Percentiles rank a stretch among this genome's conserved stretches.
Conservation (phyloP, 2,329 filamentous ascomycete genomes). For the Didymellaceae sp. region DNA sequence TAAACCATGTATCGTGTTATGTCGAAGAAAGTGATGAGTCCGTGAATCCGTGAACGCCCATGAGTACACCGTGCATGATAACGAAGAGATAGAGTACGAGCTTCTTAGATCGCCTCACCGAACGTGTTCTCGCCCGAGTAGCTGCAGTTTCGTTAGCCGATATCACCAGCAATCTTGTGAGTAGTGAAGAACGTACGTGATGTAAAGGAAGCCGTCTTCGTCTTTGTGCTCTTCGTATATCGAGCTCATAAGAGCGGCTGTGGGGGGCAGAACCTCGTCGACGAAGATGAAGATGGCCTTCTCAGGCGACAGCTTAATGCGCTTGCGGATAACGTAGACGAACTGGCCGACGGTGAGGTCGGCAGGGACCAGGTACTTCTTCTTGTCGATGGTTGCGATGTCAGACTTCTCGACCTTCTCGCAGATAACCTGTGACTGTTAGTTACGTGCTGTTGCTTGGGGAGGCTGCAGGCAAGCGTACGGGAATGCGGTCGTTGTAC, state of each 20-base stretch:
- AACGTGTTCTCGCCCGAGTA: slow-evolving; percentile 99
- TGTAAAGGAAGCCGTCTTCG: slow-evolving; percentile 91
- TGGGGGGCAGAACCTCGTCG: slow-evolving; percentile 95
- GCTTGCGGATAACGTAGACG: slow-evolving; percentile 99
- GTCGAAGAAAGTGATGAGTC: slow-evolving; percentile 30
- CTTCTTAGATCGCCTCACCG: slow-evolving; percentile 60
- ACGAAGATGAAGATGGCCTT: slow-evolving; percentile 99
- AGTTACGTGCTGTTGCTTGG: slow-evolving; percentile 16
- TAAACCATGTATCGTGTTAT: slow-evolving; percentile 27
- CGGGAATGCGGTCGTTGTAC: slow-evolving; percentile 97
- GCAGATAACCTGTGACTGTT: slow-evolving; percentile 77
- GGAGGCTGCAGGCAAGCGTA: slow-evolving; percentile 60
- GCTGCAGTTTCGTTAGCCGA: slow-evolving; percentile 51
- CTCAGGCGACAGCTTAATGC: slow-evolving; percentile 98
- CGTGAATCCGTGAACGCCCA: slow-evolving; percentile 40
- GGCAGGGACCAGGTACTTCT: slow-evolving; percentile 98
- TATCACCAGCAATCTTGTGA: background rate
- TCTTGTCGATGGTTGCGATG: slow-evolving; percentile 99
- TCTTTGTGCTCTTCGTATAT: slow-evolving; percentile 99
- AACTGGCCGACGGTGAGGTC: slow-evolving; percentile 99
- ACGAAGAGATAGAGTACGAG: slow-evolving; percentile 22
- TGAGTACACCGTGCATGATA: slow-evolving; percentile 33
- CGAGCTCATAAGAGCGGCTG: slow-evolving; percentile 96
- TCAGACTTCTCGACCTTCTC: slow-evolving; percentile 73
- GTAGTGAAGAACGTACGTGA: slow-evolving; percentile 69